phyloP scores from a whole-genome alignment of 371 early-diverging fungal species.

The Mucor sp. region DNA sequence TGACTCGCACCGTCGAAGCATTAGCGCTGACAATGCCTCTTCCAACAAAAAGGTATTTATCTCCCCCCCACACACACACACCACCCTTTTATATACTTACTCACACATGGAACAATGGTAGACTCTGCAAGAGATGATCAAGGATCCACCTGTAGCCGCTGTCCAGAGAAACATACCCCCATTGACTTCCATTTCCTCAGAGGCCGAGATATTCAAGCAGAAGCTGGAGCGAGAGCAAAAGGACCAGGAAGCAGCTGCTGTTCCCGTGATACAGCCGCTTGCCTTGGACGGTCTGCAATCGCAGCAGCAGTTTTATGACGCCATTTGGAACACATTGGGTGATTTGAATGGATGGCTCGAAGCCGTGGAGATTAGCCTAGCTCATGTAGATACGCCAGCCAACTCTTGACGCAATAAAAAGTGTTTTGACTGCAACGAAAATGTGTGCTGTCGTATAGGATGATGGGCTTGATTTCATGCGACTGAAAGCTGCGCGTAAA shows the following conservation, averaged over 20 bases:
- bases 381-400: background rate
- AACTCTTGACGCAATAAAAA: background rate
- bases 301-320: constrained; percentile 30
- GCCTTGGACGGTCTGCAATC: constrained; percentile 29
- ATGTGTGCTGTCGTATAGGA: too few species aligned
- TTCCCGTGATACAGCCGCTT: constrained; percentile 21
- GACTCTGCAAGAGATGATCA: constrained; percentile 2
- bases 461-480: background rate
- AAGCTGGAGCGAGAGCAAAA: constrained; percentile 7
- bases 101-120: background rate
- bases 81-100: background rate
- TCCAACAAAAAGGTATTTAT: constrained; percentile 16
- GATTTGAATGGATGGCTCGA: constrained; percentile 40
- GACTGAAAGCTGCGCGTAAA: too few species aligned
- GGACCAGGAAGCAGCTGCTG: constrained; percentile 1
- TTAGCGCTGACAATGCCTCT: constrained; percentile 40
- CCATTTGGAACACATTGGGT: constrained; percentile 27
- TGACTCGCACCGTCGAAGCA: constrained; percentile 39
- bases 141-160: background rate
- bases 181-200: constrained; percentile 4
- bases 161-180: background rate
- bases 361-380: constrained; percentile 22
- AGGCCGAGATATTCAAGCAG: constrained; percentile 14
- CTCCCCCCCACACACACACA: too few species aligned
- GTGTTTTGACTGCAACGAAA: too few species aligned